A percentile compares a stretch with the other conserved stretches of the same genome.
Conservation (phyloP, 345 rosid genomes). For the sweet orange (Citrus sinensis) region DVS_A1.0 CM039162.1:166501-167000, state of each 20-base stretch:
- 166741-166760: constrained; percentile 48
- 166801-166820: constrained; percentile 55
- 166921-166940: constrained; percentile 80
- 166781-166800: constrained; percentile 50
- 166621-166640: constrained; percentile 42
- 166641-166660: constrained; percentile 58
- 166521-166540: constrained; percentile 52
- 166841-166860: constrained; percentile 49
- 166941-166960: constrained; percentile 82
- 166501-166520: constrained; percentile 45
- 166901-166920: constrained; percentile 77
- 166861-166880: constrained; percentile 70
- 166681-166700: constrained; percentile 50
- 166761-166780: constrained; percentile 55
- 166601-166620: constrained; percentile 66
- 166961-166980: constrained; percentile 65
- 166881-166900: constrained; percentile 89
- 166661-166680: constrained; percentile 43
- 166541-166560: constrained; percentile 43
- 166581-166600: constrained; percentile 54
- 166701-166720: constrained; percentile 53
- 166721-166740: constrained; percentile 34
- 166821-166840: constrained; percentile 43
- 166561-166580: constrained; percentile 44
- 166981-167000: constrained; percentile 68